Base-by-base conservation (phyloP, 345 rosid species). In the Murraya paniculata region DNA sequence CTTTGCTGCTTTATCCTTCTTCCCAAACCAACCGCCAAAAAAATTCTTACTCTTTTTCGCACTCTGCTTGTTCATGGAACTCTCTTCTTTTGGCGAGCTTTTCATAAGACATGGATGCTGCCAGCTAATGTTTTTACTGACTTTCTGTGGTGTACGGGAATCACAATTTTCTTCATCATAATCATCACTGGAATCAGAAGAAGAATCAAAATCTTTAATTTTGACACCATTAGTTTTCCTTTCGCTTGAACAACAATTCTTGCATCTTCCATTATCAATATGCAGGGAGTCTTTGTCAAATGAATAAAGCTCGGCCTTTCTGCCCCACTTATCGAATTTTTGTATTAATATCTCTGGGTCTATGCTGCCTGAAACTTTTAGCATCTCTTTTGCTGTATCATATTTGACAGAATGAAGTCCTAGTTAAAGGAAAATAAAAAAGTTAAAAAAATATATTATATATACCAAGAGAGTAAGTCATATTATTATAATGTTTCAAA, bases 291-390 rank as follows among this genome's bases (percentile, higher is more conserved):
- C 36, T 14, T 18, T 74, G 5, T 74, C 22, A 11, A 74, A 61
- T 21, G 59, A 74, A 59, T 39, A 48, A 30, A 74, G 77, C 45
- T 74, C 60, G 21, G 77, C 70, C 22, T 41, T 48, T 74, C 36
- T 74, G 30, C 77, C 77, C 60, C 70, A 74, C 38, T 19, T 35
- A 19, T 22, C 69, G 48, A 74, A 74, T 58, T 74, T 74, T 9
- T 61, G 22, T 28, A 74, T 21, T 9, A 62, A 28, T 33, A 28
- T 16, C 11, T 22, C 21, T 3, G 77, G 77, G 5, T 62, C 70
- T 10, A 62, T 28, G 39, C n/a, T 45, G 36, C 77, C 77, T 21
- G 60, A 28, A 28, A 74, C 70, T 41, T 6, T 61, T 27, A 74
- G 13, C 58, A 74, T 41, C 22, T n/a, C 57, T 48, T 45, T 62